Percentiles rank a stretch among this genome's conserved stretches.
Conservation (phyloP, 2,329 filamentous ascomycete species). For the Penicillium palitans region DNA sequence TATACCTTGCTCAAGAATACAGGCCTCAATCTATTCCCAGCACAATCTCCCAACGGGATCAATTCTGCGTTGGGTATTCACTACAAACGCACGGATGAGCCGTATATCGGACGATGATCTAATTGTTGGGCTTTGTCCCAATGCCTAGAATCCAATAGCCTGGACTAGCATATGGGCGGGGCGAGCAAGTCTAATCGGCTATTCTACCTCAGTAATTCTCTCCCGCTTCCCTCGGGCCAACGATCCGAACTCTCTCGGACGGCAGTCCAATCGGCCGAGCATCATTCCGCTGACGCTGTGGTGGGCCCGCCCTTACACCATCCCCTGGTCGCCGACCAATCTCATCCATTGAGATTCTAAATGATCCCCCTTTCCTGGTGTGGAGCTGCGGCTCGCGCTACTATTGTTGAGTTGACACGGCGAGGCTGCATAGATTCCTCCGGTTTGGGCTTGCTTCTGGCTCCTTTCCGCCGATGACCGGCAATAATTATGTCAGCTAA, state of each 20-base stretch:
- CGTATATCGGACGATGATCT: background rate
- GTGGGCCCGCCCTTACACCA: background rate
- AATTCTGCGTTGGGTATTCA: background rate
- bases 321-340: conserved; percentile 11
- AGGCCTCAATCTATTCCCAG: background rate
- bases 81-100: background rate
- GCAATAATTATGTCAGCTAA: conserved; percentile 10
- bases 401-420: conserved; percentile 9
- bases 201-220: conserved; percentile 21
- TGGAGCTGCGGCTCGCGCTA: conserved; percentile 8
- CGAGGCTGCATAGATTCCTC: conserved; percentile 13
- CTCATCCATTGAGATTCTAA: background rate
- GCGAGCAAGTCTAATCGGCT: conserved; percentile 18
- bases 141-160: background rate
- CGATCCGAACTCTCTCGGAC: conserved; percentile 14
- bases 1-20: background rate
- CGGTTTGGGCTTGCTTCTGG: conserved; percentile 7
- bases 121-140: background rate
- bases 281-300: conserved; percentile 1
- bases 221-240: conserved; percentile 17
- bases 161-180: conserved; percentile 4
- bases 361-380: background rate
- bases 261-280: conserved; percentile 8
- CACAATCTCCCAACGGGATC: background rate
- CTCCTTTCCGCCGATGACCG: conserved; percentile 25